Base-by-base conservation (phyloP, 2,329 filamentous ascomycete species). In the Aspergillus tamarii region DNA sequence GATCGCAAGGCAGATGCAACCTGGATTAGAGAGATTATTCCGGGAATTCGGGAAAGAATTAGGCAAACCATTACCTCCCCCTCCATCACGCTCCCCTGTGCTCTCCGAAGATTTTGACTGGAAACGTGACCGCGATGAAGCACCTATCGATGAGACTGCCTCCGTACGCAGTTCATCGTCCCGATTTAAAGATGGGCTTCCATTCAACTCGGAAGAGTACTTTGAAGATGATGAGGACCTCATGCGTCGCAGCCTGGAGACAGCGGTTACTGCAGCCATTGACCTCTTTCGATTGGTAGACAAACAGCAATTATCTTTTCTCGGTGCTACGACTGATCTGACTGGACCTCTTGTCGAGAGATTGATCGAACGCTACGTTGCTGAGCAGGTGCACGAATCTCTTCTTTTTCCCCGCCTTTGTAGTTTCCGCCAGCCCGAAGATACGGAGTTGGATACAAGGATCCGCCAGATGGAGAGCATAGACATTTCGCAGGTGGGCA, bases 281-380 rank as follows among this genome's bases (percentile, higher is more conserved):
- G 95, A 99, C 73, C 84, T 98, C 1, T 99, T 99, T 69, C 94
- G 98, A 72, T 89, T 89, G 64, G 94, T 99, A 7, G 95, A 99
- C 76, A 97, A 97, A 76, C 92, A 96, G 72, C 95, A 98, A 72
- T 83, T 99, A 32, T 97, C 94, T 3, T 84, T 96, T 41, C 84
- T 99, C 5, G 95, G 94, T 21, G 92, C 94, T 5, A 97, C 93
- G 1, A 99, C 96, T 2, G 93, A 97, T 74, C 81, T 99, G 58
- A 98, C 95, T 0, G 94, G 95, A 0, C 92, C 94, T 1, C 82
- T 96, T 10, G 94, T 99, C 1, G 96, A 99, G 80, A 89, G 92
- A 65, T 84, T 99, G 72, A 97, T 99, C 68, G 95, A 99, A 78
- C 89, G 93, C 55, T 97, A 99, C 78, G 89, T 99, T 48, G 88